phyloP scores from a whole-genome alignment of 2,329 filamentous ascomycete genomes.

The Pyricularia grisea region DNA sequence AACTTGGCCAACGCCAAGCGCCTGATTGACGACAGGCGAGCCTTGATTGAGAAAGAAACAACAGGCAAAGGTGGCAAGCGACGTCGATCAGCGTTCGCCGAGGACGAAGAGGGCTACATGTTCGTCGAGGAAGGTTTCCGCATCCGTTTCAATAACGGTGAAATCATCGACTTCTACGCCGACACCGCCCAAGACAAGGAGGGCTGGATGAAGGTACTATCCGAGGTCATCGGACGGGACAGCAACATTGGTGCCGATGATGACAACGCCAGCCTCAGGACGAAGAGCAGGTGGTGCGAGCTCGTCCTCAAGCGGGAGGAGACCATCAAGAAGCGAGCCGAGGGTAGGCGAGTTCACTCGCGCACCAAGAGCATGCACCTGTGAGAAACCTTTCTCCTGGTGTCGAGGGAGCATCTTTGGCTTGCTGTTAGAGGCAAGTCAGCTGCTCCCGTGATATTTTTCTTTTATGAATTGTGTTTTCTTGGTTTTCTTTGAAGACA shows the following conservation, averaged over 20 bases:
- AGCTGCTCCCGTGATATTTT: not conserved
- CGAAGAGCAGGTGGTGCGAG: conserved; percentile 56
- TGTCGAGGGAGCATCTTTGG: conserved; percentile 1
- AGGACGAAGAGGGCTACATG: conserved; percentile 99
- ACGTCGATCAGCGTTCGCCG: conserved; percentile 89
- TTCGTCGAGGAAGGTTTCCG: conserved; percentile 99
- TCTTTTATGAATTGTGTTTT: conserved; percentile 5
- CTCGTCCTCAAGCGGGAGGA: conserved; percentile 56
- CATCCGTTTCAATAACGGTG: conserved; percentile 95
- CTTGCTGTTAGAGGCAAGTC: conserved; percentile 9
- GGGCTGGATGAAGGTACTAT: conserved; percentile 84
- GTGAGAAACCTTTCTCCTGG: conserved; percentile 18
- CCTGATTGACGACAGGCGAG: conserved; percentile 82
- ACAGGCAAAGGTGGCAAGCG: conserved; percentile 67
- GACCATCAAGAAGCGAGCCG: conserved; percentile 43
- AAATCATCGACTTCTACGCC: conserved; percentile 97
- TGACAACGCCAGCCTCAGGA: conserved; percentile 28
- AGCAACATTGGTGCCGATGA: conserved; percentile 35
- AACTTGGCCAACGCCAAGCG: conserved; percentile 89
- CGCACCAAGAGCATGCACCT: conserved; percentile 49
- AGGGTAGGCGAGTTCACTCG: conserved; percentile 41
- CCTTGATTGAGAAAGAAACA: conserved; percentile 76
- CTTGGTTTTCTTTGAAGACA: conserved; percentile 8
- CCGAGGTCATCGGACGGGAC: conserved; percentile 55
- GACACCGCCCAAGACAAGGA: conserved; percentile 83